Base-by-base conservation (phyloP, 2,329 filamentous ascomycete species). In the Calcarisporium arbuscula region DNA sequence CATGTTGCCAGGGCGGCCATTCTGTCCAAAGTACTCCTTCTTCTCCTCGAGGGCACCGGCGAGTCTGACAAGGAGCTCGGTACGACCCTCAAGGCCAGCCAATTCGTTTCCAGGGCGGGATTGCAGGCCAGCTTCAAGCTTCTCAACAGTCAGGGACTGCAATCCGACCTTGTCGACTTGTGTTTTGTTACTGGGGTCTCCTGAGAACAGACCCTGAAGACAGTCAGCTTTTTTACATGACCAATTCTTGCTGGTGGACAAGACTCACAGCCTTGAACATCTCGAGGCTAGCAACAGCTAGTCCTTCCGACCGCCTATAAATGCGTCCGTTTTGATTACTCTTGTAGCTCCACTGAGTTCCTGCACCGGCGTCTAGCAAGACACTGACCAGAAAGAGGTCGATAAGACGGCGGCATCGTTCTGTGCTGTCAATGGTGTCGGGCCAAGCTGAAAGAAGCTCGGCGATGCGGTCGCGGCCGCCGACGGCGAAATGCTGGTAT, bases 1-100 rank as follows among this genome's bases (percentile, higher is more conserved):
- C 80, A 98, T 88, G 57, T 95, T 94, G 47, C 92, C 92, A 9
- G 92, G 92, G 38, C 92, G 74, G 33, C 82, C 85, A 53, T 89
- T 80, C 2, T 74, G 70, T 17, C 90, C 90, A 58, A 95, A 98
- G 48, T 87, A 82, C 32, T 92, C 82, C 39, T 77, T 71, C 53
- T 90, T 88, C 43, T 81, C 74, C 4, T 70, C 65, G 35, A 98
- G 64, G 5, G 90, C 89, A 43, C 80, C 72, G 10, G 79, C 78
- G 2, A 98, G 71, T 32, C 82, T 73, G 26, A 85, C 71, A 26
- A 98, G 66, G 29, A 98, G 72, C 14, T 82, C 80, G 5, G 88
- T 81, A 38, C 92, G 78, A 29, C 90, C 90, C 54, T 94, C 81
- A 3, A 96, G 64, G 4, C 92, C 90, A 26, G 85, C 82, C 43